Evolutionary conservation across 148 eudicot species (phyloP).

Genomic region (Mesembryanthemum crystallinum): DNA sequence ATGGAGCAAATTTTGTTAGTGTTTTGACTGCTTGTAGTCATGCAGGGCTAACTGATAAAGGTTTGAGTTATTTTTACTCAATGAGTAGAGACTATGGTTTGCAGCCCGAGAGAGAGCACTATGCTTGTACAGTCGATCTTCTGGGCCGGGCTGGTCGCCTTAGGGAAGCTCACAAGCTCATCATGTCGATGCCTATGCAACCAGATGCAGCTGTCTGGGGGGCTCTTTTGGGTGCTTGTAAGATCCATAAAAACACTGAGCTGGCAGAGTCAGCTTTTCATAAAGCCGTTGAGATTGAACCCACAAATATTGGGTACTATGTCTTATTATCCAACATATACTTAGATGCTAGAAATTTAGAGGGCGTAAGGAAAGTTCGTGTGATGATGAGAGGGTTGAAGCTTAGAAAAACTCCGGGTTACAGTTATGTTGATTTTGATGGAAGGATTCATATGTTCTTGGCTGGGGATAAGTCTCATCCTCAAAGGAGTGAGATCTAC

Average conservation of each 20-base stretch:
- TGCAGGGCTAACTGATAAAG: constrained; percentile 65
- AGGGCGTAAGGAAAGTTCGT: constrained; percentile 50
- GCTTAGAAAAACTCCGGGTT: constrained; percentile 67
- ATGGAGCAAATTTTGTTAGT: constrained; percentile 58
- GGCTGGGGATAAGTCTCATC: constrained; percentile 66
- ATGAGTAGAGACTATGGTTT: constrained; percentile 54
- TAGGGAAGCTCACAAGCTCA: constrained; percentile 56
- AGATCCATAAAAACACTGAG: constrained; percentile 59
- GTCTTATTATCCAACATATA: constrained; percentile 66
- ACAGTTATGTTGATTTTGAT: constrained; percentile 60
- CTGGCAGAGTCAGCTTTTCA: constrained; percentile 64
- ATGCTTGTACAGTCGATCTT: constrained; percentile 72
- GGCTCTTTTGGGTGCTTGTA: constrained; percentile 81
- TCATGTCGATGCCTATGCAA: constrained; percentile 54
- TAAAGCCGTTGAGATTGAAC: constrained; percentile 54
- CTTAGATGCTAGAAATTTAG: constrained; percentile 35
- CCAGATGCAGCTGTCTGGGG: constrained; percentile 89
- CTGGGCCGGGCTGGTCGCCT: constrained; percentile 81
- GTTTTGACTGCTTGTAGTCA: constrained; percentile 78
- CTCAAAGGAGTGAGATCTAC: constrained; percentile 50
- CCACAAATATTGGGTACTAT: constrained; percentile 65
- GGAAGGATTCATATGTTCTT: constrained; percentile 62
- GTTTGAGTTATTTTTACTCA: constrained; percentile 50
- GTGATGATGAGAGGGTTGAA: constrained; percentile 61
- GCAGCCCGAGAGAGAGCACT: constrained; percentile 61